Evolutionary conservation across 2,329 filamentous ascomycete species (phyloP), one percentile per base, ranked within the genome.

Genomic region (Clonostachys rhizophaga): DNA sequence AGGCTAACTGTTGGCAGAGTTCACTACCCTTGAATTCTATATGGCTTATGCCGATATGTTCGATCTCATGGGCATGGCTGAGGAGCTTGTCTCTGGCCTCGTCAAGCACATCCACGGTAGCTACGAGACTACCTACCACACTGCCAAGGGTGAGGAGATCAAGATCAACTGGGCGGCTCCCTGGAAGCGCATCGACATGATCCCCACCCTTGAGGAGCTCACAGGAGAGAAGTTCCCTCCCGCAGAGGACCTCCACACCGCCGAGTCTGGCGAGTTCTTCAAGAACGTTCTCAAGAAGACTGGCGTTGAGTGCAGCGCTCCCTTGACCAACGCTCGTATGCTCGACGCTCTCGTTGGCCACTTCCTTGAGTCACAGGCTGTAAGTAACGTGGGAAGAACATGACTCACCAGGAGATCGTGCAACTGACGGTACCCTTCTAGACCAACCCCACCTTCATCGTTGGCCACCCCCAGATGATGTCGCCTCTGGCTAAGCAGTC

Each of bases 1-100:
- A 18, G 17, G 42, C 53, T 55, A 42, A 59, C 36, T 10, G 1
- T 4, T 18, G 9, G 5, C 89, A 37, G 94, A 99, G 66, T 99
- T 99, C 75, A 99, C 94, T 40, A 95, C 90, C 24, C 89, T 90
- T 67, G 94, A 99, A 69, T 97, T 97, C 72, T 99, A 99, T 71
- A 85, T 88, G 81, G 92, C 94, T 5, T 97, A 91, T 56, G 87
- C 87, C 47, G 91, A 96, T 68, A 83, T 96, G 56, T 88, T 95
- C 67, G 94, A 97, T 63, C 75, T 96, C 50, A 68, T 69, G 59
- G 74, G 87, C 50, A 79, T 90, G 61, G 97, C 94, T 2, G 94
- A 99, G 69, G 91, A 96, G 63, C 85, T 99, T 33, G 87, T 99
- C 42, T 91, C 89, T 34, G 82, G 86, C 39, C 79, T 97, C 6